Evolutionary conservation across 1,284 basidiomycete species (phyloP).

Genomic region (Cryptococcus sp.): DNA sequence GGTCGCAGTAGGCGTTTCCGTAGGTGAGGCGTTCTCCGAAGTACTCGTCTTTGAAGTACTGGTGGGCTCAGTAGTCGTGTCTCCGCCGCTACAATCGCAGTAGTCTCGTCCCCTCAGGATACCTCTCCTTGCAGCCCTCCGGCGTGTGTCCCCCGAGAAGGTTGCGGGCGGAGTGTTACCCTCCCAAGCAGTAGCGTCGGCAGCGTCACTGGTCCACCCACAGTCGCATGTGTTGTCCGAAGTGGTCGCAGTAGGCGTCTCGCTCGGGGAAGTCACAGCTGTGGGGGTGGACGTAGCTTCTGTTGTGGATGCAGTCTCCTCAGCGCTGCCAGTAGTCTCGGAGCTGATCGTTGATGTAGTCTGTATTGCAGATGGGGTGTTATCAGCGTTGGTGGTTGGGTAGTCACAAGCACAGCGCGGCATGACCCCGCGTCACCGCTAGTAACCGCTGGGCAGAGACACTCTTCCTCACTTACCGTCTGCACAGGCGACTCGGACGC

Average conservation of each 20-base stretch:
- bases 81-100: slow-evolving; percentile 1
- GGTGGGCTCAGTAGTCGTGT: background rate
- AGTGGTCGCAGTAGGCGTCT: background rate
- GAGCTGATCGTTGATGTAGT: no score
- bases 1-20: background rate
- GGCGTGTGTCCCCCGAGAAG: background rate
- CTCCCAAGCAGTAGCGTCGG: background rate
- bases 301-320: no score
- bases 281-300: no score
- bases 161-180: no score
- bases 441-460: background rate
- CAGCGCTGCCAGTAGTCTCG: no score
- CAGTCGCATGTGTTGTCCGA: background rate
- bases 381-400: no score
- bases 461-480: slow-evolving; percentile 2
- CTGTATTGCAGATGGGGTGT: no score
- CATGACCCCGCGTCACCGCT: no score
- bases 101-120: slow-evolving; percentile 5
- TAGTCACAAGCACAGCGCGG: no score
- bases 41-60: no score
- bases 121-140: slow-evolving; percentile 2
- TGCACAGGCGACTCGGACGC: slow-evolving; percentile 3
- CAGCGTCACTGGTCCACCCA: background rate
- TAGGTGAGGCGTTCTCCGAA: background rate
- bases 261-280: no score